phyloP scores from a whole-genome alignment of 2,329 filamentous ascomycete genomes.

The Alternaria brassicae region DNA sequence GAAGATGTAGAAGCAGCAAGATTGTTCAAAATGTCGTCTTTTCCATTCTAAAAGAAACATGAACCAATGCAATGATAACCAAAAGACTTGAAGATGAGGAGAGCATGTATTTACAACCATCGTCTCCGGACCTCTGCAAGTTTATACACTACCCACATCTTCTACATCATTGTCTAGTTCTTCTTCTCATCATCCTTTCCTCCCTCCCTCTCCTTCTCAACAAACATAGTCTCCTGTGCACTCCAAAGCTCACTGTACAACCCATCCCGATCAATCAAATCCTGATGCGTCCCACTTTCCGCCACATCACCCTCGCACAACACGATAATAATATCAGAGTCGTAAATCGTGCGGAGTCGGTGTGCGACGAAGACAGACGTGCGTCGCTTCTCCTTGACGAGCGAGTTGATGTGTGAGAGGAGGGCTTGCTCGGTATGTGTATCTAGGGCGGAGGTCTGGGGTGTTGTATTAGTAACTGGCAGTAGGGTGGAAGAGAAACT shows the following conservation, averaged over 20 bases:
- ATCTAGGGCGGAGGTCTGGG: constrained; percentile 80
- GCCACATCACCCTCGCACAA: constrained; percentile 83
- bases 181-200: neutral
- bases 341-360: constrained; percentile 88
- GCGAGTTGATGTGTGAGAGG: constrained; percentile 90
- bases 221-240: constrained; percentile 54
- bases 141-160: neutral
- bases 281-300: constrained; percentile 85
- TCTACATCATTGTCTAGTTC: neutral
- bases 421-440: constrained; percentile 93
- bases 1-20: neutral
- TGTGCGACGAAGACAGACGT: constrained; percentile 97
- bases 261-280: constrained; percentile 78
- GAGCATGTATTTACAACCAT: neutral
- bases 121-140: no score
- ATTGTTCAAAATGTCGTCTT: neutral
- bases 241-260: constrained; percentile 92
- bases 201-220: constrained; percentile 18
- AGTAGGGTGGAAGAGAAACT: neutral
- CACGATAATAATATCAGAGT: constrained; percentile 90
- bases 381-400: constrained; percentile 83
- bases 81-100: no score
- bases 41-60: no score
- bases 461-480: constrained; percentile 4
- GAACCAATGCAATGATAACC: no score